These are phyloP conservation scores for Incumbomyces lentus DNA, from an alignment of 2,329 filamentous ascomycete species.

Conservation along the genomic window DNA sequence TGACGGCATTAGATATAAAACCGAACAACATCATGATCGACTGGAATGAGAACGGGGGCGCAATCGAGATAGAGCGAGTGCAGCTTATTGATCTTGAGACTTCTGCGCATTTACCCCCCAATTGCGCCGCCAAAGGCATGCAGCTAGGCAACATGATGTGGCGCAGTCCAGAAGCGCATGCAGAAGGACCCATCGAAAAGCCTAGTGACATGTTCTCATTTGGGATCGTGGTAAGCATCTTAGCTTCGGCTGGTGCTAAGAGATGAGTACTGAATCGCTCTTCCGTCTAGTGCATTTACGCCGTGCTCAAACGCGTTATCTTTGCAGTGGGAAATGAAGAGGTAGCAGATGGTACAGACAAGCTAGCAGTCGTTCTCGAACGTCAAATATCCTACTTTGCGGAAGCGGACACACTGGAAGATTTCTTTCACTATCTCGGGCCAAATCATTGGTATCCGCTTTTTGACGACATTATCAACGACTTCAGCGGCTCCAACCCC, in stretches of 20 bases:
- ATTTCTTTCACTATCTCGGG: too few species aligned
- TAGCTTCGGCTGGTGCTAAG: not conserved
- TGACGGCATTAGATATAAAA: constrained; percentile 24
- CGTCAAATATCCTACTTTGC: too few species aligned
- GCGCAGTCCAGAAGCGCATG: constrained; percentile 29
- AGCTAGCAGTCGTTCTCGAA: too few species aligned
- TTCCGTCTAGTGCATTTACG: too few species aligned
- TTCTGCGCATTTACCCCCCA: constrained; percentile 10
- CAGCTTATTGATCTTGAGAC: constrained; percentile 27
- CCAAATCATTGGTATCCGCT: too few species aligned
- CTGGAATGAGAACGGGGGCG: constrained; percentile 13
- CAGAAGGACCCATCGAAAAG: constrained; percentile 22
- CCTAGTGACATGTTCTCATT: constrained; percentile 29
- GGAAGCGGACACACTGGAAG: too few species aligned
- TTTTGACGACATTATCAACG: too few species aligned
- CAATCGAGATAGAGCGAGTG: constrained; percentile 18
- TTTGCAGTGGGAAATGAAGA: too few species aligned
- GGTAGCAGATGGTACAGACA: too few species aligned
- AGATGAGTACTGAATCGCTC: too few species aligned
- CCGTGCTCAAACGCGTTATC: too few species aligned
- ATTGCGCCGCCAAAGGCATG: constrained; percentile 7
- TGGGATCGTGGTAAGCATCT: constrained; percentile 23
- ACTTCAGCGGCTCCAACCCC: too few species aligned
- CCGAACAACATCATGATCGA: constrained; percentile 27
- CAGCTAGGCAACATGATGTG: constrained; percentile 26